These are phyloP conservation scores for Daldinia eschscholtzii DNA, from an alignment of 2,329 filamentous ascomycete species.

Conservation along the genomic window DNA sequence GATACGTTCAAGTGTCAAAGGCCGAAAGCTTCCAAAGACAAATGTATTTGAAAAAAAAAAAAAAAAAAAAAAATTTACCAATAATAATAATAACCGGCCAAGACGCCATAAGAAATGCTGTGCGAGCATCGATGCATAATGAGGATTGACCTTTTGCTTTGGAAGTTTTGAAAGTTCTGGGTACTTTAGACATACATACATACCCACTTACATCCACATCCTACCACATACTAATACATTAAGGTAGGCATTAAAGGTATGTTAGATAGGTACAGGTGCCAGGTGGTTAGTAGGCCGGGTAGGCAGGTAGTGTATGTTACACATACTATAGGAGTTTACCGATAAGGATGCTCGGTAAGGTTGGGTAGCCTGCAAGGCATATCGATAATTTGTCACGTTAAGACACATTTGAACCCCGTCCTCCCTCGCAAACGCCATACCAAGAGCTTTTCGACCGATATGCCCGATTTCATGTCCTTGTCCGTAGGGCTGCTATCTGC, in stretches of 20 bases:
- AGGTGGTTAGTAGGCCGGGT: no score
- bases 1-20: neutral
- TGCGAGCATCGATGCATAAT: constrained; percentile 1
- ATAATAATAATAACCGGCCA: neutral
- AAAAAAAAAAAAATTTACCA: constrained; percentile 3
- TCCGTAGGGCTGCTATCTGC: constrained; percentile 1
- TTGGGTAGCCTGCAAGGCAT: constrained; percentile 29
- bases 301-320: constrained; percentile 15
- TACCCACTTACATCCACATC: neutral
- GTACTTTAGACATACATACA: constrained; percentile 6
- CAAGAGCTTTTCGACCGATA: constrained; percentile 5
- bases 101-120: neutral
- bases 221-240: no score
- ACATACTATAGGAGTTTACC: constrained; percentile 18
- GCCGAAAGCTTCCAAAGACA: neutral
- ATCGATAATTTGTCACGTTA: constrained; percentile 10
- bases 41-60: neutral
- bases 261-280: no score
- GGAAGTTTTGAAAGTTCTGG: neutral
- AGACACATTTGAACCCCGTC: constrained; percentile 5
- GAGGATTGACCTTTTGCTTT: neutral
- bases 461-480: neutral
- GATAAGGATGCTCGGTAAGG: constrained; percentile 35
- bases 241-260: no score
- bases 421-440: constrained; percentile 13